A percentile compares a stretch with the other conserved stretches of the same genome.
Conservation (phyloP, 805 yeast species). For the Kazachstania kunashirensis region DNA sequence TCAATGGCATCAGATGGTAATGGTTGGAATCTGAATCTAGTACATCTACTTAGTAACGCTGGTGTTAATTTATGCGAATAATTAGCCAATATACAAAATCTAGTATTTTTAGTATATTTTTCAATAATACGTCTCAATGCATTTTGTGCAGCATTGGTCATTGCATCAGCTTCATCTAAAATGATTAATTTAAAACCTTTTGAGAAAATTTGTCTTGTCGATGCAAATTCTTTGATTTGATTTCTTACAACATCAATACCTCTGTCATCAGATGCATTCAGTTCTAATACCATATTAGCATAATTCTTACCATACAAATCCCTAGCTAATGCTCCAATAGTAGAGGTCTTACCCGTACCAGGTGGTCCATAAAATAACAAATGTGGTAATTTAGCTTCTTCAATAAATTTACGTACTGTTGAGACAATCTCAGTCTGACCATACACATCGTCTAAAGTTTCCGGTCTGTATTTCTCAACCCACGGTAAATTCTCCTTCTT, state of each 20-base stretch:
- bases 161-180: conserved; percentile 94
- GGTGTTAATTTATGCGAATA: conserved; percentile 94
- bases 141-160: conserved; percentile 81
- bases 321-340: conserved; percentile 75
- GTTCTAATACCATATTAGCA: conserved; percentile 82
- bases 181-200: conserved; percentile 81
- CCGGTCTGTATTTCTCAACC: conserved; percentile 96
- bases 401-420: conserved; percentile 77
- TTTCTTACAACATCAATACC: conserved; percentile 98
- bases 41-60: conserved; percentile 88
- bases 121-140: conserved; percentile 75
- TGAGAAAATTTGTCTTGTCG: conserved; percentile 86
- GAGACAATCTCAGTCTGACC: conserved; percentile 84
- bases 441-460: conserved; percentile 70
- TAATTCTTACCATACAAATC: conserved; percentile 79
- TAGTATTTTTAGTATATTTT: conserved; percentile 86
- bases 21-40: conserved; percentile 89
- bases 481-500: conserved; percentile 44
- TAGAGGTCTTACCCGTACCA: conserved; percentile 88
- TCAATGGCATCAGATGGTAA: conserved; percentile 56
- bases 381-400: conserved; percentile 81
- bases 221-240: conserved; percentile 92
- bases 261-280: conserved; percentile 95
- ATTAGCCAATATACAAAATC: conserved; percentile 92
- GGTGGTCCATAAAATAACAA: conserved; percentile 92